These are phyloP conservation scores for Trypanosoma vivax DNA, from an alignment of 208 protist species.

Conservation along the genomic window DNA sequence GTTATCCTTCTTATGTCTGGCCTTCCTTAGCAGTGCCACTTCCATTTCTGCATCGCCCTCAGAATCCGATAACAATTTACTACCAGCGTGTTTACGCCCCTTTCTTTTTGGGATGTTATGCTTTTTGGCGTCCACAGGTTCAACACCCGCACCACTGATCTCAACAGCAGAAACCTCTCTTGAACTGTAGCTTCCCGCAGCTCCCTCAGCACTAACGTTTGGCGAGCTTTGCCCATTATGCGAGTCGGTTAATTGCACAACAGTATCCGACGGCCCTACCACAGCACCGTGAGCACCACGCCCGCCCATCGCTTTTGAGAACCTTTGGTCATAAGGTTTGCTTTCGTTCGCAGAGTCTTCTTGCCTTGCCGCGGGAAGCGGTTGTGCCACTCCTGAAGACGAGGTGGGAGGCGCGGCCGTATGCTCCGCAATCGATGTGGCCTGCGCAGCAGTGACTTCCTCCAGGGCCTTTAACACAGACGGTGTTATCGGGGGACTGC, in stretches of 20 bases:
- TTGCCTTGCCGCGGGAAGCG: too few relatives aligned
- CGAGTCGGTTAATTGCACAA: too few relatives aligned
- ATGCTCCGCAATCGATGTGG: background rate
- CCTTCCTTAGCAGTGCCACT: background rate
- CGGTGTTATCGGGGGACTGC: background rate
- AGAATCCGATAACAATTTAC: background rate
- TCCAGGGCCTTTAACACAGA: conserved; percentile 1
- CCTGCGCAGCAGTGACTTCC: conserved; percentile 8
- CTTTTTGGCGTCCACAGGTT: background rate
- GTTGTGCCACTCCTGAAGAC: background rate
- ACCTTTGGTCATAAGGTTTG: too few relatives aligned
- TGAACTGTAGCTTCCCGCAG: background rate
- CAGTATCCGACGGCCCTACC: too few relatives aligned
- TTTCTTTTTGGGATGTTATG: background rate
- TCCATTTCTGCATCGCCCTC: background rate
- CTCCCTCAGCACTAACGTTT: too few relatives aligned
- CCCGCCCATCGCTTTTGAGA: too few relatives aligned
- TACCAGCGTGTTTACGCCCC: background rate
- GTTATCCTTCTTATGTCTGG: conserved; percentile 11
- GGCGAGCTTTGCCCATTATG: too few relatives aligned
- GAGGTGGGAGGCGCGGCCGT: background rate
- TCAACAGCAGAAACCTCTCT: background rate
- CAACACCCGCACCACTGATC: background rate
- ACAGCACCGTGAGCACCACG: too few relatives aligned
- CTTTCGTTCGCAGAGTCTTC: too few relatives aligned